phyloP scores from a whole-genome alignment of 257 asterid genomes.

The Knoxia roxburghii region DNA sequence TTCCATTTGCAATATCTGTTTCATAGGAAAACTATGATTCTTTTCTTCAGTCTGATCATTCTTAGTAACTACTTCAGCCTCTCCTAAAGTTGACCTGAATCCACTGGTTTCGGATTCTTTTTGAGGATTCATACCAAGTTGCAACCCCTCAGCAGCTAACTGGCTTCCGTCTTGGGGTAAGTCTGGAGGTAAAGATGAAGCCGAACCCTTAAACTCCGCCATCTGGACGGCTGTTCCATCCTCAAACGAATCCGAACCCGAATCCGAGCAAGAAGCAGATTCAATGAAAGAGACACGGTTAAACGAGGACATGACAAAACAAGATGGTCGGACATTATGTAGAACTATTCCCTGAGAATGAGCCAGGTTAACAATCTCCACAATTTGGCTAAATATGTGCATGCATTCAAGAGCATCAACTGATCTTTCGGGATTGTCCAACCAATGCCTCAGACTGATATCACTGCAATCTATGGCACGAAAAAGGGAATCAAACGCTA shows the following conservation, averaged over 20 bases:
- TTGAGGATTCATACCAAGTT: constrained; percentile 22
- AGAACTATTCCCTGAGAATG: constrained; percentile 81
- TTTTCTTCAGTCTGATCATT: constrained; percentile 41
- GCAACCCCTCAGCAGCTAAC: constrained; percentile 20
- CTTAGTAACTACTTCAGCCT: constrained; percentile 27
- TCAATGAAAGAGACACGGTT: constrained; percentile 80
- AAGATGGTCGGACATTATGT: constrained; percentile 84
- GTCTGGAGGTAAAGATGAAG: constrained; percentile 29
- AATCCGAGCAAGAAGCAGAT: constrained; percentile 81
- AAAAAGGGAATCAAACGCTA: constrained; percentile 18
- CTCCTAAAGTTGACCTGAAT: constrained; percentile 38
- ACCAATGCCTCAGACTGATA: constrained; percentile 83
- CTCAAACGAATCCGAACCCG: constrained; percentile 60
- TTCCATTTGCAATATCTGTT: constrained; percentile 74
- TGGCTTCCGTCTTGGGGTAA: constrained; percentile 13
- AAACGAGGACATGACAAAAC: constrained; percentile 77
- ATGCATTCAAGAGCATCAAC: constrained; percentile 79
- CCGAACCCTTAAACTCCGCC: constrained; percentile 41
- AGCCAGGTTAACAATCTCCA: constrained; percentile 68
- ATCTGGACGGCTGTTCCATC: constrained; percentile 40
- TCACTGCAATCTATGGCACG: constrained; percentile 43
- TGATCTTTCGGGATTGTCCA: constrained; percentile 72
- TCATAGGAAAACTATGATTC: constrained; percentile 73
- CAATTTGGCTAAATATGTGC: constrained; percentile 86
- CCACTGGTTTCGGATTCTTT: constrained; percentile 38